These are phyloP conservation scores for Sarocladium brachiariae DNA, from an alignment of 2,329 filamentous ascomycete species.

Conservation along the genomic window DNA sequence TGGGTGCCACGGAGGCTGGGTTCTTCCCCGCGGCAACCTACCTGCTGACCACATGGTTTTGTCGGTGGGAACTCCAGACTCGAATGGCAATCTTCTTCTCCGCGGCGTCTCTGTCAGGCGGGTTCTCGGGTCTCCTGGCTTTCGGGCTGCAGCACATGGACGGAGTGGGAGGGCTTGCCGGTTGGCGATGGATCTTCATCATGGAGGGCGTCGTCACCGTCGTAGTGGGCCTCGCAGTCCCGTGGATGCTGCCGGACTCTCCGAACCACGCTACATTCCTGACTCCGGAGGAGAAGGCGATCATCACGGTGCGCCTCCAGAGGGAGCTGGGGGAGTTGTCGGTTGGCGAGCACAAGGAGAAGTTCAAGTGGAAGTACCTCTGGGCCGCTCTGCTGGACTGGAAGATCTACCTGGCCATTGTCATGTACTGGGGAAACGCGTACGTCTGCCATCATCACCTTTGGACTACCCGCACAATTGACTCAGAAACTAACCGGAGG, in stretches of 20 bases:
- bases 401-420: slow-evolving; percentile 31
- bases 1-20: slow-evolving; percentile 13
- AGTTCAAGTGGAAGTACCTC: slow-evolving; percentile 11
- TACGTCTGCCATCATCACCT: neutral
- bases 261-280: slow-evolving; percentile 11
- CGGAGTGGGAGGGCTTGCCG: slow-evolving; percentile 11
- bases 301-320: slow-evolving; percentile 1
- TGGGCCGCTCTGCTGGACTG: slow-evolving; percentile 30
- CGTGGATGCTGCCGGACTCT: slow-evolving; percentile 32
- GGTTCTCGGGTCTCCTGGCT: slow-evolving; percentile 19
- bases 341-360: slow-evolving; percentile 6
- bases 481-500: no score
- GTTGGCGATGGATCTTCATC: slow-evolving; percentile 22
- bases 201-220: slow-evolving; percentile 24
- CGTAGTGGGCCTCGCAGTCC: slow-evolving; percentile 25
- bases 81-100: slow-evolving; percentile 24
- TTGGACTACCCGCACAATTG: neutral
- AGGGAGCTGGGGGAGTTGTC: slow-evolving; percentile 2
- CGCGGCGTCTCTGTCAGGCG: slow-evolving; percentile 17
- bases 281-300: neutral
- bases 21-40: slow-evolving; percentile 12
- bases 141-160: slow-evolving; percentile 18
- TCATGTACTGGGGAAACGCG: slow-evolving; percentile 30
- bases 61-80: slow-evolving; percentile 6
- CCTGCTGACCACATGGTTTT: slow-evolving; percentile 3